These are phyloP conservation scores for Phytophthora tentaculata DNA, from an alignment of 352 stramenopile species.

Conservation along the genomic window DNA sequence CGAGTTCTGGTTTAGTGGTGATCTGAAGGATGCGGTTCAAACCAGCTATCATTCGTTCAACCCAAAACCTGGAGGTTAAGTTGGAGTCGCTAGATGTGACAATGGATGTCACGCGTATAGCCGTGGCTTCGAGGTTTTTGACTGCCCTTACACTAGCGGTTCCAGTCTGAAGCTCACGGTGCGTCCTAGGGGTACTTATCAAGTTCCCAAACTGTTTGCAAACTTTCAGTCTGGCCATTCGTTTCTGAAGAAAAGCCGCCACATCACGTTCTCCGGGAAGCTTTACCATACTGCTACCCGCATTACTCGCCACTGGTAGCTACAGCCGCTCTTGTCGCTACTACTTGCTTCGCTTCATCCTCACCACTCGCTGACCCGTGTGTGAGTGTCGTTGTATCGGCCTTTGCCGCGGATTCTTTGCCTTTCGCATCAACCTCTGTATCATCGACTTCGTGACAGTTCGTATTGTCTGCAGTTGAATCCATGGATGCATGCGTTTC, in stretches of 20 bases:
- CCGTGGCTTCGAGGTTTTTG: too few relatives aligned
- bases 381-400: too few relatives aligned
- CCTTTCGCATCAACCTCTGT: too few relatives aligned
- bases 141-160: not conserved
- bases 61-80: slow-evolving; percentile 10
- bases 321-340: too few relatives aligned
- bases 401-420: too few relatives aligned
- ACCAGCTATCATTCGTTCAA: slow-evolving; percentile 13
- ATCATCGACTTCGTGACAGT: too few relatives aligned
- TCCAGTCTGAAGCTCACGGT: not conserved
- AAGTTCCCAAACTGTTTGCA: not conserved
- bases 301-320: too few relatives aligned
- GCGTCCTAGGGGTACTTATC: not conserved
- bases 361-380: not conserved
- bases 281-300: too few relatives aligned
- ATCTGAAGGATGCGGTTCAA: slow-evolving; percentile 4
- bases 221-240: not conserved
- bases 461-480: too few relatives aligned
- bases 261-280: not conserved
- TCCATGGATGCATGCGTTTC: not conserved
- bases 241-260: too few relatives aligned
- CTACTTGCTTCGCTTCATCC: not conserved
- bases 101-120: not conserved
- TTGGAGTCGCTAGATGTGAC: not conserved
- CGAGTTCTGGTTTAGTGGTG: not conserved